These are phyloP conservation scores for Dichotomocladium elegans DNA, from an alignment of 371 early-diverging fungal species.

Conservation along the genomic window DNA sequence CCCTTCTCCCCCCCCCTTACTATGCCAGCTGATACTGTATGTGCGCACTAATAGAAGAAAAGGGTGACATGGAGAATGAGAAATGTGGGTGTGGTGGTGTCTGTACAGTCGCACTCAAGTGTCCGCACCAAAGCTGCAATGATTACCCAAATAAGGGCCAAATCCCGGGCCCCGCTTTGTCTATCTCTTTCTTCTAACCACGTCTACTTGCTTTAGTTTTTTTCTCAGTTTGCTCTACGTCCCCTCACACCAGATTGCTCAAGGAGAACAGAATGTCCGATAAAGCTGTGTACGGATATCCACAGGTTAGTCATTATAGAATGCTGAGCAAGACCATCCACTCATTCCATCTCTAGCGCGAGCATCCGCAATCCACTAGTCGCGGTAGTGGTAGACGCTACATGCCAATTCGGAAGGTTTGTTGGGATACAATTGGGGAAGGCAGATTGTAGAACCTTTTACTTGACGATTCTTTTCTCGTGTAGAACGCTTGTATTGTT, in stretches of 20 bases:
- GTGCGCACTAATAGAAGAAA: no score
- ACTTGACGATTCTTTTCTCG: no score
- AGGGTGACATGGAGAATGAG: no score
- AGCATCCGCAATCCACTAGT: slow-evolving; percentile 2
- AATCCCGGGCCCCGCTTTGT: slow-evolving; percentile 7
- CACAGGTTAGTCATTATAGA: not conserved
- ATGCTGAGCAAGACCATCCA: not conserved
- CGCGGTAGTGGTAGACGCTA: slow-evolving; percentile 3
- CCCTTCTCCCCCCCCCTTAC: no score
- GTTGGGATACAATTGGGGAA: no score
- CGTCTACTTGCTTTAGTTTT: slow-evolving; percentile 2
- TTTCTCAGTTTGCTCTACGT: not conserved
- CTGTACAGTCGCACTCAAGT: no score
- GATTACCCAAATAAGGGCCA: not conserved
- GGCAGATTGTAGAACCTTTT: no score
- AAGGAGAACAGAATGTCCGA: slow-evolving; percentile 2
- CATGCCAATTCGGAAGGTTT: slow-evolving; percentile 28
- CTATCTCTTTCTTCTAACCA: slow-evolving; percentile 7
- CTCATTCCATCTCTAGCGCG: not conserved
- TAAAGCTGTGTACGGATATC: slow-evolving; percentile 1
- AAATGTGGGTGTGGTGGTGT: no score
- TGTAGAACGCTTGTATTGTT: slow-evolving; percentile 50
- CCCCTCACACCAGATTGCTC: slow-evolving; percentile 3
- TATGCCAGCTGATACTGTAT: no score
- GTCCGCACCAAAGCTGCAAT: no score